A percentile compares a stretch with the other conserved stretches of the same genome.
Evolutionary conservation across 1,284 basidiomycete species (phyloP).

Genomic region (Porodaedalea pini): DNA sequence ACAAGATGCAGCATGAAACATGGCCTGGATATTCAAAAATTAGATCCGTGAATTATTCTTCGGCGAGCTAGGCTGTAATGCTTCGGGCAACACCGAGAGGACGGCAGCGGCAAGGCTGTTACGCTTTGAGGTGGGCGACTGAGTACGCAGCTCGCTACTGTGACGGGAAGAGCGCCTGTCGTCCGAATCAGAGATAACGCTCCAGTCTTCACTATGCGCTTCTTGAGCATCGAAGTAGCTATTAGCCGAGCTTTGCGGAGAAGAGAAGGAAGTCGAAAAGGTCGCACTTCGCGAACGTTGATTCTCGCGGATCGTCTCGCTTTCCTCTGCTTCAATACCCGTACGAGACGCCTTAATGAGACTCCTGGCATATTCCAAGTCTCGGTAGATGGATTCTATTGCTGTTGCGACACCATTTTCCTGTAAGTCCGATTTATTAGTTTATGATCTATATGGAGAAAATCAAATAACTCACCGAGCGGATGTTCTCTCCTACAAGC

Average conservation of each 20-base stretch:
- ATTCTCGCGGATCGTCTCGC: conserved; percentile 38
- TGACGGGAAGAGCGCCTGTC: conserved; percentile 53
- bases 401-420: conserved; percentile 88
- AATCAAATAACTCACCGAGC: conserved; percentile 56
- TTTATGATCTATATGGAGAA: background rate
- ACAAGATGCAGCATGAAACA: background rate
- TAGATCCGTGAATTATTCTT: conserved; percentile 9
- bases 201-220: conserved; percentile 75
- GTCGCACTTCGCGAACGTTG: conserved; percentile 30
- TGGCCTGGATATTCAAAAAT: conserved; percentile 1
- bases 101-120: conserved; percentile 46
- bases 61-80: conserved; percentile 11
- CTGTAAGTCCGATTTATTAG: conserved; percentile 37
- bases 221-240: conserved; percentile 50
- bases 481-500: conserved; percentile 79
- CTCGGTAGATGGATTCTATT: conserved; percentile 89
- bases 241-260: conserved; percentile 42
- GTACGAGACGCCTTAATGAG: conserved; percentile 56
- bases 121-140: conserved; percentile 43
- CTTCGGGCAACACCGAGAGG: conserved; percentile 18
- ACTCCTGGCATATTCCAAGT: conserved; percentile 83
- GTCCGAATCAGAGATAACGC: conserved; percentile 73
- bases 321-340: conserved; percentile 32
- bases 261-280: conserved; percentile 32
- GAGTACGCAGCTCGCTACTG: conserved; percentile 36